phyloP scores from a whole-genome alignment of 2,329 filamentous ascomycete species.

The Aspergillus proliferans region DNA sequence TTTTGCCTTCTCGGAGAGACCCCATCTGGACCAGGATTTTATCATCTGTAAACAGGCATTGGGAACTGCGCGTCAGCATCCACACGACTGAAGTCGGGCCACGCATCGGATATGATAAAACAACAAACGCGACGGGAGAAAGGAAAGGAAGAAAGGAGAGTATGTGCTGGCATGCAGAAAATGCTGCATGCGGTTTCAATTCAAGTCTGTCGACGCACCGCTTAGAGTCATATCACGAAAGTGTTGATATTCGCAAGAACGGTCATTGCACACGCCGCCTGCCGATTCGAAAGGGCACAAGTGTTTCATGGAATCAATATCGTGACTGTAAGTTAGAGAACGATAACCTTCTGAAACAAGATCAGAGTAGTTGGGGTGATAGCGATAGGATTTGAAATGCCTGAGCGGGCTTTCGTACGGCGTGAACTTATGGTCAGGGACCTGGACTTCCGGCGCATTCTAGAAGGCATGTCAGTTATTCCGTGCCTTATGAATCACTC shows the following conservation, averaged over 20 bases:
- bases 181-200: constrained; percentile 16
- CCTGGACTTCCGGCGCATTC: constrained; percentile 16
- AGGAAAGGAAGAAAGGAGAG: constrained; percentile 16
- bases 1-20: constrained; percentile 41
- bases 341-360: constrained; percentile 69
- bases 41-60: constrained; percentile 42
- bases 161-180: constrained; percentile 12
- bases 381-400: constrained; percentile 81
- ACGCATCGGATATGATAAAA: constrained; percentile 8
- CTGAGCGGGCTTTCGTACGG: constrained; percentile 80
- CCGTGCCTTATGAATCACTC: constrained; percentile 7
- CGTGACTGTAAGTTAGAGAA: constrained; percentile 89
- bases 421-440: constrained; percentile 35
- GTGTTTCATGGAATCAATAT: constrained; percentile 67
- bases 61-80: constrained; percentile 35
- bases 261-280: constrained; percentile 67
- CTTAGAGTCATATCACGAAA: constrained; percentile 65
- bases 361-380: constrained; percentile 69
- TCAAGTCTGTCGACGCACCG: constrained; percentile 58
- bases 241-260: constrained; percentile 71
- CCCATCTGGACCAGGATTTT: constrained; percentile 47
- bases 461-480: constrained; percentile 23
- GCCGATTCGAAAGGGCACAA: constrained; percentile 72
- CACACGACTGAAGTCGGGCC: constrained; percentile 20
- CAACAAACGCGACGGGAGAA: constrained; percentile 3